Evolutionary conservation across 2,329 filamentous ascomycete species (phyloP), one percentile per base, ranked within the genome.

Genomic region (Fusarium transvaalense): DNA sequence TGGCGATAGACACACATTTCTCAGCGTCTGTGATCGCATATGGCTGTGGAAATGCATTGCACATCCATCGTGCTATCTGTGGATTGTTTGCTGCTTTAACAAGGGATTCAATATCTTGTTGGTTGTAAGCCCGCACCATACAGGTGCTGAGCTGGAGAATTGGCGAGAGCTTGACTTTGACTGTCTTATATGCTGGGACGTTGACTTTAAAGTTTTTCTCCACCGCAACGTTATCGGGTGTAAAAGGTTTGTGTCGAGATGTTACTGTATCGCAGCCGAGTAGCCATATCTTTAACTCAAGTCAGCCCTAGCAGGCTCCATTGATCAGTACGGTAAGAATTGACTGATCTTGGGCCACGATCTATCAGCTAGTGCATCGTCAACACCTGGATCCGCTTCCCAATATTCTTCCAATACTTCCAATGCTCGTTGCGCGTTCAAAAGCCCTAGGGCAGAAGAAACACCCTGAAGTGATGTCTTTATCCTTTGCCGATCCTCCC

Each of bases 361-460:
- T 15, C 37, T 55, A 38, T 69, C 47, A n/a, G 66, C 66, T 5
- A 69, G 13, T 4, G 41, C 56, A 12, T 69, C 66, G 3, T 69
- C 50, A 23, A 66, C 9, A 3, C 66, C 66, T 3, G 50, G 31
- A 15, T 69, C 66, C 1, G 42, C 25, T 17, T 31, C 29, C 66
- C 66, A 69, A 15, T 67, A 66, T 1, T 52, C 35, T 21, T 69
- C 66, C 5, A 69, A 31, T 13, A 69, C 62, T 19, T 69, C 66
- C 10, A 69, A 42, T 6, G 66, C 66, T 41, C 51, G 43, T 29
- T 67, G 66, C 1, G 66, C 58, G 23, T 69, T 69, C 21, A 69
- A 27, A 0, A 69, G 21, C 0, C 66, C 66, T 15, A 69, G 50
- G 5, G 56, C 43, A 6, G 48, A 63, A 3, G 66, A 69, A 5